Base-by-base conservation (phyloP, 108 stramenopile species). In the Chaetoceros muelleri region DNA sequence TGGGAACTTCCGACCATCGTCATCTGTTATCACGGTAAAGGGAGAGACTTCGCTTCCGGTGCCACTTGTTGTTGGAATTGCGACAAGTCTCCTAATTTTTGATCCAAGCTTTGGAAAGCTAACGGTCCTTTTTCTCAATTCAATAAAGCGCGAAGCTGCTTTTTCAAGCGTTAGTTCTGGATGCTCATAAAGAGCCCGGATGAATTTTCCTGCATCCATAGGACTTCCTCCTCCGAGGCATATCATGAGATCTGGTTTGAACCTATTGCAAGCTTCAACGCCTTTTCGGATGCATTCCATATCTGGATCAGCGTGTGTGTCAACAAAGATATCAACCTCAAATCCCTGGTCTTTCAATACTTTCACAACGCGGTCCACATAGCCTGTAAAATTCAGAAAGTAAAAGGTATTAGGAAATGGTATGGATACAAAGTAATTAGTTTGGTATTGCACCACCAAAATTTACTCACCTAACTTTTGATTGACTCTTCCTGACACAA, bases 61-160 rank as follows among this genome's bases (percentile, higher is more conserved):
- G n/a, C 72, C 72, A 27, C 60, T 62, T 21, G 72, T 73, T n/a
- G 72, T 73, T 30, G 72, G 72, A 29, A 73, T 73, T 20, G 44
- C 44, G 7, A 73, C 66, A 28, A 73, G 52, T 34, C 19, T 16
- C 10, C 50, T 44, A n/a, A 50, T 48, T 44, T 73, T 73, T 51
- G 51, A 29, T 18, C 72, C 72, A 34, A 73, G 46, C 44, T 59
- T 68, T 18, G 72, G 72, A 48, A 73, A 73, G 8, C 19, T 28
- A 55, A 24, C 62, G 29, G 46, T 68, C 28, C 72, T 46, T 49
- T 73, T 73, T 3, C 72, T 49, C 17, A 73, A 53, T 13, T 73
- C 72, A 27, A 73, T 64, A 57, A 73, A 73, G 5, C 72, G 53
- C 7, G 53, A 40, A 19, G 67, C 29, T 5, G 45, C 17, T 22